Base-by-base conservation (phyloP, 2,329 filamentous ascomycete genomes). In the Thielaviopsis ethacetica region DNA sequence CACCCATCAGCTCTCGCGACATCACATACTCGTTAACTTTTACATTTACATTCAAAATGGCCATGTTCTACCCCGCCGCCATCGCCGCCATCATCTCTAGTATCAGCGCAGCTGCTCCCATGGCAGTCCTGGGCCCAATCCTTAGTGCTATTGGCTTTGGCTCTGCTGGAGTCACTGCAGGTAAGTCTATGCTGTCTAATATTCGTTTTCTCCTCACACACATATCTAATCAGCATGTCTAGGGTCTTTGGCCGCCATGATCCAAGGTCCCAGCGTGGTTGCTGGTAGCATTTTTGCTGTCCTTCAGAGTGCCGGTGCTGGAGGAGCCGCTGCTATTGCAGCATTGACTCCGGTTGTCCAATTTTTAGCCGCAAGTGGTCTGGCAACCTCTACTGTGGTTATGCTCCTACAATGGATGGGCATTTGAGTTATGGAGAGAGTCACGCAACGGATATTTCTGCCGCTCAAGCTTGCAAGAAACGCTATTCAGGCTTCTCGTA, bases 261-360 rank as follows among this genome's bases (percentile, higher is more conserved):
- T 52, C 9, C 56, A 58, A 47, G 30, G 10, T 9, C 50, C 59
- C 13, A 13, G 21, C 9, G 57, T 57, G 26, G 30, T 30, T 22
- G 17, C 52, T 6, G 53, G 56, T 12, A 55, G 59, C 30, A 13
- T 38, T 19, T 61, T 55, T 56, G 51, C 59, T 17, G 27, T 26
- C 9, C 34, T 61, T 22, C 59, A 61, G 27, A 61, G 59, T 34
- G 59, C 59, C 10, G 56, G 26, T 10, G 57, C 57, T 24, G 53
- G 53, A 6, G 58, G 58, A 7, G 26, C 30, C 6, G 15, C n/a
- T 53, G 24, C 24, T 30, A 7, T 17, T 44, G 15, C 15, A 5
- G 38, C 15, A 5, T 17, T 44, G 38, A 3, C 7, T 15, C 2
- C 2, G 2, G 3, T 44, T 44, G 38, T 44, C 2, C 38, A 44